These are phyloP conservation scores for Aristolochia californica DNA, from an alignment of 164 flowering plant genomes.

Conservation along the genomic window DNA sequence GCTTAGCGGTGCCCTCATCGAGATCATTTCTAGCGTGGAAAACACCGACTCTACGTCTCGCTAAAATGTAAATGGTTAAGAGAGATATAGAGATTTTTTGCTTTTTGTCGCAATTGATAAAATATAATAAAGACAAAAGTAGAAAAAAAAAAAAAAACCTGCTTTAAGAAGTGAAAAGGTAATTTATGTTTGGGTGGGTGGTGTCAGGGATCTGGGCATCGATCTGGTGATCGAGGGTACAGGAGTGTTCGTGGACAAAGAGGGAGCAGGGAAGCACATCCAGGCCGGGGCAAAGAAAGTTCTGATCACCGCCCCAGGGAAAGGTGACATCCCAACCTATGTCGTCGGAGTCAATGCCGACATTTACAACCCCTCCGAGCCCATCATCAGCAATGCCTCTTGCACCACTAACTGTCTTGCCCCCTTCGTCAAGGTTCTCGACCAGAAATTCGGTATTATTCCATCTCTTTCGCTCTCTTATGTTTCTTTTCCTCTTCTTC, in stretches of 20 bases:
- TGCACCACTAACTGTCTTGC: conserved; percentile 98
- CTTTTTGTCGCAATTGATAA: too few species aligned
- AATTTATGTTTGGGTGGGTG: too few species aligned
- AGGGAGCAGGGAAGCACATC: conserved; percentile 96
- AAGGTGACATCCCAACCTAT: conserved; percentile 96
- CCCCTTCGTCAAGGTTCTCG: conserved; percentile 94
- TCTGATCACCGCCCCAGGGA: conserved; percentile 72
- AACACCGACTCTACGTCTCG: too few species aligned
- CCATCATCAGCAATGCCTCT: conserved; percentile 92
- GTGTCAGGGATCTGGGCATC: conserved; percentile 66
- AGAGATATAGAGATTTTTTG: too few species aligned
- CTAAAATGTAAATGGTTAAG: too few species aligned
- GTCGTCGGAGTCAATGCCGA: conserved; percentile 96
- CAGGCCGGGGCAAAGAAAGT: conserved; percentile 97
- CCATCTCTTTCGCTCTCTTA: neutral
- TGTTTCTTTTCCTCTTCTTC: too few species aligned
- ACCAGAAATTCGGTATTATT: conserved; percentile 66
- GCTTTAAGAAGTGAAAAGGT: too few species aligned
- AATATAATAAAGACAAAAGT: too few species aligned
- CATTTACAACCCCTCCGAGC: conserved; percentile 41
- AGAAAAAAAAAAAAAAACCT: too few species aligned
- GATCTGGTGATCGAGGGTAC: conserved; percentile 97
- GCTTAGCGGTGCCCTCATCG: too few species aligned
- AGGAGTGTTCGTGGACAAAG: conserved; percentile 93
- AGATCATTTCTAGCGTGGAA: too few species aligned